Conservation (phyloP, 345 rosid genomes). For the Tarenaya hassleriana region DNA sequence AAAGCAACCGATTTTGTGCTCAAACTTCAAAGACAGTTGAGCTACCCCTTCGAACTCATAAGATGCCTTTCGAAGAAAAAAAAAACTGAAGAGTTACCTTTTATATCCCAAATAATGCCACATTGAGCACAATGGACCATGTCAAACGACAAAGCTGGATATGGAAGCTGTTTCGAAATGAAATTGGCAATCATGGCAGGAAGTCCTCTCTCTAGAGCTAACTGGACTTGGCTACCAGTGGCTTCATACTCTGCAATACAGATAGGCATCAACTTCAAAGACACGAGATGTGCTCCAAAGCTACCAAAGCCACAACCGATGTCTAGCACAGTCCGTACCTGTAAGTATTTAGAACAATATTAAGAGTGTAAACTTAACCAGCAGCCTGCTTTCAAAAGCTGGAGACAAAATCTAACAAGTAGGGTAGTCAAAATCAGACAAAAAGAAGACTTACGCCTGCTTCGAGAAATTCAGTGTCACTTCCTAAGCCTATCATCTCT, state of each 20-base stretch:
- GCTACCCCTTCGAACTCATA: too few relatives aligned
- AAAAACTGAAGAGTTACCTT: conserved; percentile 41
- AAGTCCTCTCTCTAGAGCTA: conserved; percentile 97
- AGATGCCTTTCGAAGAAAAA: too few relatives aligned
- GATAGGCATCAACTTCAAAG: conserved; percentile 71
- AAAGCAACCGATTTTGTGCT: too few relatives aligned
- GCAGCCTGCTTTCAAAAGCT: conserved; percentile 5
- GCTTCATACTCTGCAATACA: conserved; percentile 91
- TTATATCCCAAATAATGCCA: conserved; percentile 75
- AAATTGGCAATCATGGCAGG: conserved; percentile 94
- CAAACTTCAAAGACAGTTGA: too few relatives aligned
- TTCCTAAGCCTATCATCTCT: conserved; percentile 93
- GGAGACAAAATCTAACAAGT: conserved; percentile 14
- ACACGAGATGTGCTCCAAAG: conserved; percentile 90
- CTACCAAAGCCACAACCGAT: conserved; percentile 98
- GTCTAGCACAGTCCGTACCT: conserved; percentile 78
- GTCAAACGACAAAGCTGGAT: conserved; percentile 80
- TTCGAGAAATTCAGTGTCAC: conserved; percentile 78
- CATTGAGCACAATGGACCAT: conserved; percentile 99
- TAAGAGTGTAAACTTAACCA: neutral
- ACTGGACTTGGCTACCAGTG: conserved; percentile 95
- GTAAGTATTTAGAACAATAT: conserved; percentile 14
- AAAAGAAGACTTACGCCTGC: conserved; percentile 77
- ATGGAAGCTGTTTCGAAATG: conserved; percentile 77
- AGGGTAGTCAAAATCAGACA: too few relatives aligned